Evolutionary conservation across 2,329 filamentous ascomycete species (phyloP).

Genomic region (Epichloe aotearoae): DNA sequence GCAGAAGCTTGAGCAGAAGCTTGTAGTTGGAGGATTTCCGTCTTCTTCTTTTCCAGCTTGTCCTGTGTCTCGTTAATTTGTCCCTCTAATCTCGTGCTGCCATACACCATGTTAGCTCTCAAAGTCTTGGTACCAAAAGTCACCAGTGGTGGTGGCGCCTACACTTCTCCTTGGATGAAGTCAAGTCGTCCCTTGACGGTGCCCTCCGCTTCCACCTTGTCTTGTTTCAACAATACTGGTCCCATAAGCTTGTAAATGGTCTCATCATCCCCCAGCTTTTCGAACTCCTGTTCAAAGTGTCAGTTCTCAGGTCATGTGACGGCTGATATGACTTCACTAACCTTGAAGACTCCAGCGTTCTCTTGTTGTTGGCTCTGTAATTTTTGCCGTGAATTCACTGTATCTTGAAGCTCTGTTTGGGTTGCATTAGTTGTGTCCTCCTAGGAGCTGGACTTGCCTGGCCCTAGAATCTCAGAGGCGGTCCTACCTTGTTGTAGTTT

Average conservation of each 20-base stretch:
- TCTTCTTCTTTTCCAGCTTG: constrained; percentile 45
- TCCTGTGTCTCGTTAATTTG: constrained; percentile 42
- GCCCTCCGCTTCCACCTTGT: constrained; percentile 77
- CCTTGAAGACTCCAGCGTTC: constrained; percentile 76
- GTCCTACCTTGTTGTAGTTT: constrained; percentile 66
- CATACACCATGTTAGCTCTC: constrained; percentile 7
- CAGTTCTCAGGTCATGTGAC: neutral
- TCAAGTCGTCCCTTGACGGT: constrained; percentile 84
- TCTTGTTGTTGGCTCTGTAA: constrained; percentile 91
- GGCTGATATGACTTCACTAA: constrained; percentile 17
- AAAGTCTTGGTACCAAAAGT: neutral
- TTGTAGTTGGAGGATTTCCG: constrained; percentile 45
- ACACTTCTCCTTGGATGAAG: constrained; percentile 93
- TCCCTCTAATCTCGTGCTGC: constrained; percentile 29
- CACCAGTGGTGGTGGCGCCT: constrained; percentile 19
- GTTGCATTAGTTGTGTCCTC: constrained; percentile 2
- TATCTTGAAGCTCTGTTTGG: constrained; percentile 58
- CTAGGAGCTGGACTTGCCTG: neutral
- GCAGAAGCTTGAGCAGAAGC: constrained; percentile 32
- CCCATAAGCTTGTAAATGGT: constrained; percentile 94
- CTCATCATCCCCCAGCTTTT: constrained; percentile 61
- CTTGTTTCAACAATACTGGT: constrained; percentile 87
- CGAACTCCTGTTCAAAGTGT: constrained; percentile 56
- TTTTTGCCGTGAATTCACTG: constrained; percentile 71
- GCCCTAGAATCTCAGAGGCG: neutral